Evolutionary conservation across 805 yeast genomes (phyloP), one percentile per base, ranked within the genome.

Genomic region (Nakazawaea holstii): DNA sequence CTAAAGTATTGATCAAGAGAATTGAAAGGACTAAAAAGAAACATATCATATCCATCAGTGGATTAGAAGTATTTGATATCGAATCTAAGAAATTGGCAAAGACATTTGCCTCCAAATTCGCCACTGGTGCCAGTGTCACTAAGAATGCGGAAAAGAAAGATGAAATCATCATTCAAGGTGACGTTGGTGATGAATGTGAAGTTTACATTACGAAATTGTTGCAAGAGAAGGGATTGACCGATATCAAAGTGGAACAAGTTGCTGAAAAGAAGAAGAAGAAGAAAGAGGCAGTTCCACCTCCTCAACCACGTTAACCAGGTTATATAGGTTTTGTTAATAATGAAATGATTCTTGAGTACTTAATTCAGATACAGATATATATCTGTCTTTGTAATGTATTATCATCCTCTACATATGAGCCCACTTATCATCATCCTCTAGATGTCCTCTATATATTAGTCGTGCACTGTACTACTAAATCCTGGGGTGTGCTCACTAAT

Each of bases 111-210:
- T 84, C 94, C 32, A 89, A 87, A 65, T 91, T 92, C 61, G 98
- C 98, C 11, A 91, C 97, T 8, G 98, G 98, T 44, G 92, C 97
- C 28, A 82, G 94, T 20, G 96, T 91, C 11, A 82, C 90, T 4
- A 91, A 91, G 67, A 87, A 81, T 53, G 90, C 82, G 3, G 98
- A 91, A 54, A 91, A 91, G 68, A 87, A 86, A 63, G 97, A 92
- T 52, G 98, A 91, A 61, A 80, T 91, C 48, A 78, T 88, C 49
- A 84, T 91, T 50, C 97, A 91, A 69, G 98, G 98, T 58, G 98
- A 92, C 66, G 94, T 91, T 39, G 85, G 90, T 49, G 97, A 90
- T 54, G 96, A 85, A 58, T 94, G 90, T 28, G 95, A 87, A 61
- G 85, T 70, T 6, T 86, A 85, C 56, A 78, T 91, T 52, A 78